Conservation (phyloP, 106 monocot genomes). For the Alisma plantagoaquatica region DNA sequence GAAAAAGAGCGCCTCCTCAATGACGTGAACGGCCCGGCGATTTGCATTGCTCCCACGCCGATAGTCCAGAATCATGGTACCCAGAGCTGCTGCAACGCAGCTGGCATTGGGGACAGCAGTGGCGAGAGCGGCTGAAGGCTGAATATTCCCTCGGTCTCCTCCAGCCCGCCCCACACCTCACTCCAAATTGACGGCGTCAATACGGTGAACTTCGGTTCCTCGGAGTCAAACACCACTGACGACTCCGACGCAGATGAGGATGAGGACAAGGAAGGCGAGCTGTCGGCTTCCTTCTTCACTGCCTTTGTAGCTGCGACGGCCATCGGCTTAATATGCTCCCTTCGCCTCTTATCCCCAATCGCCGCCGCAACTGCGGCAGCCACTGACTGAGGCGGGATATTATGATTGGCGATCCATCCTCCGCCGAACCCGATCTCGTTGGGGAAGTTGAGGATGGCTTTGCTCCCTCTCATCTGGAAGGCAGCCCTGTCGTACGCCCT, state of each 20-base stretch:
- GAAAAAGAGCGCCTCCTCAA: no score
- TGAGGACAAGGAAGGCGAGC: no score
- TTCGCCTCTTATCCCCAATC: not conserved
- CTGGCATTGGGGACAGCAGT: no score
- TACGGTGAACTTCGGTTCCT: not conserved
- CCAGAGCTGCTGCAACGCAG: no score
- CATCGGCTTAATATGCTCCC: not conserved
- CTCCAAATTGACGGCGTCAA: conserved; percentile 16
- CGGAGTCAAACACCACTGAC: not conserved
- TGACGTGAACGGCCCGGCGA: no score
- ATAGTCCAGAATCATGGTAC: no score
- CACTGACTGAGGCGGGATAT: not conserved
- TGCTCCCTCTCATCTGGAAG: conserved; percentile 49
- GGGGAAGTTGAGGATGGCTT: conserved; percentile 63
- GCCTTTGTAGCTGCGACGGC: no score
- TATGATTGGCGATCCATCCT: no score
- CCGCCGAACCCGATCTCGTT: conserved; percentile 23
- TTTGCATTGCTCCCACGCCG: no score
- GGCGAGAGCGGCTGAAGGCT: conserved; percentile 15
- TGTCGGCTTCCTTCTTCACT: not conserved
- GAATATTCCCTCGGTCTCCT: conserved; percentile 7
- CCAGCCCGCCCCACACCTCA: not conserved
- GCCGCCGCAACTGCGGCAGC: not conserved
- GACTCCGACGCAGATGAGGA: not conserved
- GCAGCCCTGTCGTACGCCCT: conserved; percentile 53